phyloP scores from a whole-genome alignment of 257 asterid genomes.

The Solanum bukasovii region DNA sequence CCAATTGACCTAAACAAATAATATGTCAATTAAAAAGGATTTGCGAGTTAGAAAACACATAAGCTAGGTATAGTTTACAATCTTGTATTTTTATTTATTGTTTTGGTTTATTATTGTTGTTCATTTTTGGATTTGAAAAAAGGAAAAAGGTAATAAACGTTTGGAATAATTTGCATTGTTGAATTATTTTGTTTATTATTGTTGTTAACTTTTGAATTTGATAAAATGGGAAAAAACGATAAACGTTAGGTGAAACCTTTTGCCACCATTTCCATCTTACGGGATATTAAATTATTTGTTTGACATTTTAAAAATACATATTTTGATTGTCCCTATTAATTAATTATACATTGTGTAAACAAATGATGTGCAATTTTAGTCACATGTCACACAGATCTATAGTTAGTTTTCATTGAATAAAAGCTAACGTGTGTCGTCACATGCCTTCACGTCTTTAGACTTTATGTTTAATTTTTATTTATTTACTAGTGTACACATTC shows the following conservation, averaged over 20 bases:
- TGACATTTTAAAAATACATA: neutral
- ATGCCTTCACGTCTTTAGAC: neutral
- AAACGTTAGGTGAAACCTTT: neutral
- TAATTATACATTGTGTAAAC: constrained; percentile 29
- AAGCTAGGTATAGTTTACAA: neutral
- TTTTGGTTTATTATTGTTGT: neutral
- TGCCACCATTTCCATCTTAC: neutral
- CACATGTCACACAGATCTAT: constrained; percentile 29
- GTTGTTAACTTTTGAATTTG: neutral
- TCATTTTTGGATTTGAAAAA: neutral
- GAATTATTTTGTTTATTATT: neutral
- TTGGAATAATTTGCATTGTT: neutral
- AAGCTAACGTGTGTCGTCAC: neutral
- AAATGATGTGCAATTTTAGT: constrained; percentile 1
- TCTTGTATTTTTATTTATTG: neutral
- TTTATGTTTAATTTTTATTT: too few relatives aligned
- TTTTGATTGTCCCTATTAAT: neutral
- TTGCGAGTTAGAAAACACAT: neutral
- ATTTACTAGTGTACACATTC: too few relatives aligned
- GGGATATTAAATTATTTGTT: neutral
- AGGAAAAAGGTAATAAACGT: neutral
- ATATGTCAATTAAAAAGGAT: neutral
- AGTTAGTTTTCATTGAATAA: neutral
- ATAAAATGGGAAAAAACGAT: neutral
- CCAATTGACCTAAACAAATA: neutral